phyloP scores from a whole-genome alignment of 2,329 filamentous ascomycete genomes.

The Scopulariopsis brevicaulis region DNA sequence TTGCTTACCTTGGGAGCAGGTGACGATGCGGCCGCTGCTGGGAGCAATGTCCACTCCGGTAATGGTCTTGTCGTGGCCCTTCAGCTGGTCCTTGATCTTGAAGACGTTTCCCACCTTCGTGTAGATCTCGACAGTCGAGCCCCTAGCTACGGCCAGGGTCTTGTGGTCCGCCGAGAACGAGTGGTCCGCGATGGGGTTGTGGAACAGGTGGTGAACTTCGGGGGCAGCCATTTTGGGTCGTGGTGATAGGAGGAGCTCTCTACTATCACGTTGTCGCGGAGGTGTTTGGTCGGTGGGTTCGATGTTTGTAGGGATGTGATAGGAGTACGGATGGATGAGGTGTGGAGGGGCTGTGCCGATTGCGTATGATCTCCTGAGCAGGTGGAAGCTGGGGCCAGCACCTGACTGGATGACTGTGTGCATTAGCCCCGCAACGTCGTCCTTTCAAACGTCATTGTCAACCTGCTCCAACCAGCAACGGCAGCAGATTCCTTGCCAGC shows the following conservation, averaged over 20 bases:
- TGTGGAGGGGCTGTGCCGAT: constrained; percentile 5
- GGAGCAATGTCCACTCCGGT: constrained; percentile 95
- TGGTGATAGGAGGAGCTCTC: constrained; percentile 64
- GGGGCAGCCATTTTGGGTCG: constrained; percentile 59
- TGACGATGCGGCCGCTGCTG: constrained; percentile 83
- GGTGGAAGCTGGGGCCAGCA: neutral
- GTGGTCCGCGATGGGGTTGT: constrained; percentile 92
- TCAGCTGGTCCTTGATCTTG: constrained; percentile 81
- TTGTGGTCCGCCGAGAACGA: constrained; percentile 90
- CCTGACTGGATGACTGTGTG: neutral
- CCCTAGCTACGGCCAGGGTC: constrained; percentile 82
- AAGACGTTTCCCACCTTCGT: constrained; percentile 61
- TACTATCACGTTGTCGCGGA: constrained; percentile 58
- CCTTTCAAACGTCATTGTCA: no score
- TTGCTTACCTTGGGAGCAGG: constrained; percentile 78
- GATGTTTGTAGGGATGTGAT: neutral
- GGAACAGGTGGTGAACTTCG: constrained; percentile 94
- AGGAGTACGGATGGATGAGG: neutral
- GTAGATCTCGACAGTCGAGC: constrained; percentile 86
- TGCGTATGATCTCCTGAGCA: constrained; percentile 4
- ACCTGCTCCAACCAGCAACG: no score
- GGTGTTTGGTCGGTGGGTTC: neutral
- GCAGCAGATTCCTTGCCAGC: no score
- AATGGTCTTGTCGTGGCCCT: constrained; percentile 93
- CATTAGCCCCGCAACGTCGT: no score